phyloP scores from a whole-genome alignment of 805 yeast genomes.

The Torulaspora delbrueckii region DNA sequence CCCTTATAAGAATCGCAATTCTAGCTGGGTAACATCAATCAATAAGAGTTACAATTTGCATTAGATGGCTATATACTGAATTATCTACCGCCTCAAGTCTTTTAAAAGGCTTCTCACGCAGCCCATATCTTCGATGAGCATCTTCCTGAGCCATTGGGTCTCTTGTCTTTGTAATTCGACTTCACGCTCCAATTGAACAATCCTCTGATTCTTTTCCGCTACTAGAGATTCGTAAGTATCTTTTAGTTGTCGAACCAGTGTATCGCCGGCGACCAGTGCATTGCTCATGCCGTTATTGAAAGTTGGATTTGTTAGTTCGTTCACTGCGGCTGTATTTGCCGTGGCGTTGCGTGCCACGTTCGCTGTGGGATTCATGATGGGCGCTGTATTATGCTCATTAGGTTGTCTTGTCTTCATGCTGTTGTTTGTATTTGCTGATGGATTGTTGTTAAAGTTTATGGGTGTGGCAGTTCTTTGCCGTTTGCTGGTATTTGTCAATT shows the following conservation, averaged over 20 bases:
- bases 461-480: conserved; percentile 18
- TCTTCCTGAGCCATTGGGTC: conserved; percentile 34
- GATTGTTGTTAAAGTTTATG: conserved; percentile 6
- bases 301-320: conserved; percentile 4
- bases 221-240: conserved; percentile 27
- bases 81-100: conserved; percentile 19
- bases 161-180: conserved; percentile 34
- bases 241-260: conserved; percentile 20
- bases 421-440: conserved; percentile 1
- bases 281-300: conserved; percentile 8
- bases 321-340: conserved; percentile 1
- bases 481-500: conserved; percentile 25
- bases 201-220: conserved; percentile 32
- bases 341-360: conserved; percentile 3
- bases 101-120: conserved; percentile 32
- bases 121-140: conserved; percentile 37
- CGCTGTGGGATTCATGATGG: conserved; percentile 4
- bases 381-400: conserved; percentile 4
- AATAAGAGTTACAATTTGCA: conserved; percentile 4
- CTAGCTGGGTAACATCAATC: conserved; percentile 11
- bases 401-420: not conserved
- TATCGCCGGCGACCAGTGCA: conserved; percentile 14
- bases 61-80: not conserved
- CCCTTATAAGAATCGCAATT: conserved; percentile 5
- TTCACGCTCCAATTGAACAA: conserved; percentile 30